These are phyloP conservation scores for Rutstroemia sp. DNA, from an alignment of 2,329 filamentous ascomycete species.

Conservation along the genomic window DNA sequence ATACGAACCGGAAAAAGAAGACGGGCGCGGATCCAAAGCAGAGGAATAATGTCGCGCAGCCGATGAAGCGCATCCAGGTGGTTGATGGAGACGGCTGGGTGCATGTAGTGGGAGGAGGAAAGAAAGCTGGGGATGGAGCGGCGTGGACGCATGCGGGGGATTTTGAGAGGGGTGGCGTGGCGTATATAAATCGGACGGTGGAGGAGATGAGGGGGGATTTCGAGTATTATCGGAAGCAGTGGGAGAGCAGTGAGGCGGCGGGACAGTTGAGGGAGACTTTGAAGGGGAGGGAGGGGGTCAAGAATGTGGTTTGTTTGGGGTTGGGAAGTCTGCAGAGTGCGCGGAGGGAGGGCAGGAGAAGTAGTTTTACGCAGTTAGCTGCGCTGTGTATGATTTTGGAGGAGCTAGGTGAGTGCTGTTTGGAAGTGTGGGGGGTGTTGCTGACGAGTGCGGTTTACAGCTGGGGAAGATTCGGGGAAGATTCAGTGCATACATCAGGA, in stretches of 20 bases:
- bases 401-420: conserved; percentile 12
- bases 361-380: conserved; percentile 26
- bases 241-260: conserved; percentile 21
- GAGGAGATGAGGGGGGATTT: conserved; percentile 25
- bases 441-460: not conserved
- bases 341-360: conserved; percentile 24
- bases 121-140: conserved; percentile 7
- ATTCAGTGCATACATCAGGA: conserved; percentile 23
- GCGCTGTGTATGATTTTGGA: conserved; percentile 24
- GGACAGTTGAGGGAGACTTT: conserved; percentile 13
- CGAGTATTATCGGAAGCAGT: conserved; percentile 20
- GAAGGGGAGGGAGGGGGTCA: conserved; percentile 9
- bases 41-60: conserved; percentile 15
- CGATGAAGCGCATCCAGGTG: conserved; percentile 25
- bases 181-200: conserved; percentile 25
- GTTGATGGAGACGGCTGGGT: conserved; percentile 30
- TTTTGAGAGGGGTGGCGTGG: conserved; percentile 22
- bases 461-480: not conserved
- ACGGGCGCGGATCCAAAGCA: not conserved
- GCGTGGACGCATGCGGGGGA: conserved; percentile 20
- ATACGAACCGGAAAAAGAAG: conserved; percentile 26
- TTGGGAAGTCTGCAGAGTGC: conserved; percentile 28
- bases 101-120: conserved; percentile 23
- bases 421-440: not conserved
- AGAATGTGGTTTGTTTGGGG: conserved; percentile 26